These are phyloP conservation scores for Aspergillus pseudoglaucus DNA, from an alignment of 2,329 filamentous ascomycete species.

Conservation along the genomic window DNA sequence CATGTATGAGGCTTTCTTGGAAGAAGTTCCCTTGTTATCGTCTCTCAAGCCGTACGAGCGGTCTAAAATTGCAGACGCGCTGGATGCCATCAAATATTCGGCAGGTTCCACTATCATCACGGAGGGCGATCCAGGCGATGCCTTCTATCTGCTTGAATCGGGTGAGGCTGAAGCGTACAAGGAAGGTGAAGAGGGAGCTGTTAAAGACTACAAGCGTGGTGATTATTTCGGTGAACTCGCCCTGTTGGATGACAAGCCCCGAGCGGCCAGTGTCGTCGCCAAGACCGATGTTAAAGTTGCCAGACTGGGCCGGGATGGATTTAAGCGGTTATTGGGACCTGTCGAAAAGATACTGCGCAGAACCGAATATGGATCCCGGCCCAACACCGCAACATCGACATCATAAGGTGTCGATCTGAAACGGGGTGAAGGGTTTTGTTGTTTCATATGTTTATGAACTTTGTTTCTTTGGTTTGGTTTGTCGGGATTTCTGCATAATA, in stretches of 20 bases:
- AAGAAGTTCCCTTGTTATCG: constrained; percentile 80
- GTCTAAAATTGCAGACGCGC: constrained; percentile 92
- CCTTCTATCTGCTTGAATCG: constrained; percentile 84
- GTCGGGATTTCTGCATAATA: neutral
- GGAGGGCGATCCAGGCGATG: constrained; percentile 84
- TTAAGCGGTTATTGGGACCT: constrained; percentile 85
- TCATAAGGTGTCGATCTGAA: constrained; percentile 14
- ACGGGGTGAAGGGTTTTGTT: neutral
- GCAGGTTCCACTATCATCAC: constrained; percentile 76
- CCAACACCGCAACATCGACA: constrained; percentile 12
- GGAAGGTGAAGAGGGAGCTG: constrained; percentile 59
- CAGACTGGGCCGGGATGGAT: constrained; percentile 84
- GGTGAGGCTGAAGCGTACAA: constrained; percentile 86
- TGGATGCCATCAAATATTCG: constrained; percentile 83
- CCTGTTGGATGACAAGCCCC: constrained; percentile 83
- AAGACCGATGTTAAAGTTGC: constrained; percentile 88
- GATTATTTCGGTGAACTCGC: constrained; percentile 97
- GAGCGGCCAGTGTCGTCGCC: constrained; percentile 81
- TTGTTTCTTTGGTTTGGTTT: neutral
- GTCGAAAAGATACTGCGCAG: constrained; percentile 93
- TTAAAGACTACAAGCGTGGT: constrained; percentile 80
- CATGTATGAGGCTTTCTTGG: constrained; percentile 95
- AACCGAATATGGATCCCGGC: constrained; percentile 35
- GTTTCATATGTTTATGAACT: neutral
- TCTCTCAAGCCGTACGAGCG: constrained; percentile 86